A percentile compares a stretch with the other conserved stretches of the same genome.
Conservation (phyloP, 2,329 filamentous ascomycete genomes). For the Thielaviopsis ethacetica region DNA sequence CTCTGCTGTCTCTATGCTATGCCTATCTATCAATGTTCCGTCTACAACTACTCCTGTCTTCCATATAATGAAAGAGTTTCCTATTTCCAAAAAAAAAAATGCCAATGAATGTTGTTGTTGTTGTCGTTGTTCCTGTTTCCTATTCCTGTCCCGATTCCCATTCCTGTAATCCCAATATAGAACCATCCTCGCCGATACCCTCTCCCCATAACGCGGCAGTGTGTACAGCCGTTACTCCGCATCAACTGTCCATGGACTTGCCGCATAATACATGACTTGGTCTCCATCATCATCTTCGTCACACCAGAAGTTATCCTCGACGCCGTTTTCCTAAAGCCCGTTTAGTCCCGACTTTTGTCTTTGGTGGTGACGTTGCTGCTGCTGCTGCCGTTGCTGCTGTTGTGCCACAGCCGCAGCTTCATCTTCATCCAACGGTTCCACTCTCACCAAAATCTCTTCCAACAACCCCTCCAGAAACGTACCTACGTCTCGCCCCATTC, state of each 20-base stretch:
- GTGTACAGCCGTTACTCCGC: too few species aligned
- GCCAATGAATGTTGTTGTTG: too few species aligned
- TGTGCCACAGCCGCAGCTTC: conserved; percentile 19
- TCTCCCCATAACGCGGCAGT: too few species aligned
- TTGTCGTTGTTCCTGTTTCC: too few species aligned
- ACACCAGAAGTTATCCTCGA: not conserved
- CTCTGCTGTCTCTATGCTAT: too few species aligned
- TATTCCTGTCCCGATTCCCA: too few species aligned
- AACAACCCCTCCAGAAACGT: conserved; percentile 83
- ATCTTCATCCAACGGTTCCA: conserved; percentile 75
- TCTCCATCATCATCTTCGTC: not conserved
- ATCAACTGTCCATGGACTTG: not conserved
- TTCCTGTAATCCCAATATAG: too few species aligned
- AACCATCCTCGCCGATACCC: too few species aligned
- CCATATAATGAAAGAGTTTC: too few species aligned
- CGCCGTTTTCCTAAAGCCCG: not conserved
- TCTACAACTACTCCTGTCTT: too few species aligned
- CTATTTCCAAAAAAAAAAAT: too few species aligned
- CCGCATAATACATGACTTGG: not conserved
- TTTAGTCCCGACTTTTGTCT: not conserved
- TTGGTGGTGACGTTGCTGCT: not conserved
- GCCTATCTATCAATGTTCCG: too few species aligned
- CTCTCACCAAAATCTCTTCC: conserved; percentile 75
- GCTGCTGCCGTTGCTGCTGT: not conserved
- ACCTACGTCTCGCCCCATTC: conserved; percentile 81